A percentile compares a stretch with the other conserved stretches of the same genome.
Conservation (phyloP, 169 alveolate species). For the Plasmodium adleri region DNA sequence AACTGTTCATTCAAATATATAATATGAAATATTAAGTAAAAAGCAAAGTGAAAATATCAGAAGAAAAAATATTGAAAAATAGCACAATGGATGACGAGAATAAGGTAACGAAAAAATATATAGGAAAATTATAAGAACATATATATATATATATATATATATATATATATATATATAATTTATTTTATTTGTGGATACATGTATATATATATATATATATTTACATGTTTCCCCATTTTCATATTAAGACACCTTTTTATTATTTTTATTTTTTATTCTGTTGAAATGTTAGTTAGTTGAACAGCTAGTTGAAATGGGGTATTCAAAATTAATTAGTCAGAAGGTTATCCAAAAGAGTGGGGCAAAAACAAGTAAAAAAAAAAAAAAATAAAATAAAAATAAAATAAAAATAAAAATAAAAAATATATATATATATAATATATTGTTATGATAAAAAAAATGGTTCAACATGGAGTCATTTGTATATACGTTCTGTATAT, state of each 20-base stretch:
- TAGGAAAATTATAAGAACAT: not conserved
- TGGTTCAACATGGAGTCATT: no score
- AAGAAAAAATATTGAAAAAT: not conserved
- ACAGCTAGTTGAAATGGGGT: conserved; percentile 58
- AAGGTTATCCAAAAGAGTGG: conserved; percentile 47
- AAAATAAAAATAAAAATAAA: not conserved
- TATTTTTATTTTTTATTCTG: not conserved
- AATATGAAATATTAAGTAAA: no score
- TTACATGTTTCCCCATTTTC: not conserved
- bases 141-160: not conserved
- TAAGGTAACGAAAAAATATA: conserved; percentile 9
- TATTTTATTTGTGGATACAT: not conserved
- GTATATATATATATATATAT: not conserved
- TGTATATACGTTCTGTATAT: no score
- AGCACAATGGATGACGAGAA: conserved; percentile 15
- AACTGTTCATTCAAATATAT: no score
- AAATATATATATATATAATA: not conserved
- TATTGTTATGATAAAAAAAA: not conserved
- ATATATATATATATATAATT: no score
- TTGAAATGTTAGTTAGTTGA: conserved; percentile 34
- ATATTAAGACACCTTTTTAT: not conserved
- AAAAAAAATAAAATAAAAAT: not conserved
- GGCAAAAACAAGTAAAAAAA: conserved; percentile 60
- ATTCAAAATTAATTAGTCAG: conserved; percentile 39
- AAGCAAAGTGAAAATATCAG: no score